A percentile compares a stretch with the other conserved stretches of the same genome.
Evolutionary conservation across 768 basidiomycete species (phyloP).

Genomic region (Tephrocybe sp.): DNA sequence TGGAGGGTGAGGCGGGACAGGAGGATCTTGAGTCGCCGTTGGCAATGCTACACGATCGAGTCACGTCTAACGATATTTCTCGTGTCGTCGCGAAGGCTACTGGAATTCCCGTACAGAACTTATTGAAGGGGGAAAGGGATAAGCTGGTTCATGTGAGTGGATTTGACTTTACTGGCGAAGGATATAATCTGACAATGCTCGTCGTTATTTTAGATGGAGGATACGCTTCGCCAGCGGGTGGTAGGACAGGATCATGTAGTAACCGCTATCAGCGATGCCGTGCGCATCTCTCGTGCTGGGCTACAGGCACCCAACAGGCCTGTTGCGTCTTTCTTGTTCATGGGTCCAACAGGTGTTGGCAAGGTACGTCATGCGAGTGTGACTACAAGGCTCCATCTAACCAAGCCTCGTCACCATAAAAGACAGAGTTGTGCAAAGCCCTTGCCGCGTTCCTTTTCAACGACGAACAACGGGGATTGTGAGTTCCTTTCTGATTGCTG

Average conservation of each 20-base stretch:
- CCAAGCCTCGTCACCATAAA: slow-evolving; percentile 1
- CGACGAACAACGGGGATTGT: slow-evolving; percentile 84
- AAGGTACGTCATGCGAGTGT: slow-evolving; percentile 44
- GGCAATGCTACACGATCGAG: slow-evolving; percentile 77
- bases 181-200: too few relatives aligned
- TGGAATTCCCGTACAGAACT: slow-evolving; percentile 86
- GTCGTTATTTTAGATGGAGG: slow-evolving; percentile 75
- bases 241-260: slow-evolving; percentile 94
- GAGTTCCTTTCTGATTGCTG: slow-evolving; percentile 25
- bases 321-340: slow-evolving; percentile 89
- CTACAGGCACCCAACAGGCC: slow-evolving; percentile 86
- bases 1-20: slow-evolving; percentile 38
- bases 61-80: slow-evolving; percentile 87
- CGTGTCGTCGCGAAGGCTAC: slow-evolving; percentile 86
- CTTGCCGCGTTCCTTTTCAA: slow-evolving; percentile 88
- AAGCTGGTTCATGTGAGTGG: slow-evolving; percentile 78
- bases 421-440: slow-evolving; percentile 89
- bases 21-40: slow-evolving; percentile 47
- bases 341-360: slow-evolving; percentile 86
- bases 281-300: slow-evolving; percentile 90
- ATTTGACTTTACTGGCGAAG: background rate
- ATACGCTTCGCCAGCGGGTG: slow-evolving; percentile 65
- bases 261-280: slow-evolving; percentile 80
- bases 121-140: slow-evolving; percentile 87
- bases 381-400: background rate